Conservation (phyloP, 495 filamentous ascomycete genomes). For the Cudoniella acicularis region DNA sequence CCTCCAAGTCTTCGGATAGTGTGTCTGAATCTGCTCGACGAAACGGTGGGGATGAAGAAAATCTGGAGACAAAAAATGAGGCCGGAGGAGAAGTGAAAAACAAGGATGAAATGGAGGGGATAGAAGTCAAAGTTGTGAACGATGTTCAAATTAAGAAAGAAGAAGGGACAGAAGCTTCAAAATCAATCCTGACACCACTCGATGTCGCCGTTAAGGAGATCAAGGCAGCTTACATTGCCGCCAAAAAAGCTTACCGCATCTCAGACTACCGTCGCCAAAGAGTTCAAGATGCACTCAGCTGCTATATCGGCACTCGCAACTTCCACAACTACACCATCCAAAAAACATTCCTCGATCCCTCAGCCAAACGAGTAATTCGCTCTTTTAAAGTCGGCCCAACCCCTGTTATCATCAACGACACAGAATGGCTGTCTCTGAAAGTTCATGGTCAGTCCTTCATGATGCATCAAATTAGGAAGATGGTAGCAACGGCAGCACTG, state of each 20-base stretch:
- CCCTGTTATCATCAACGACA: slow-evolving; percentile 81
- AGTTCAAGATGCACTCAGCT: slow-evolving; percentile 65
- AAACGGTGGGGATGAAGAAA: too few relatives aligned
- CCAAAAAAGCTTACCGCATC: slow-evolving; percentile 79
- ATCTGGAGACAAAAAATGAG: not conserved
- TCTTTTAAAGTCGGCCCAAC: slow-evolving; percentile 70
- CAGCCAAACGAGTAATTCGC: slow-evolving; percentile 82
- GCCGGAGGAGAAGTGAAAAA: too few relatives aligned
- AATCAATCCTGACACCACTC: slow-evolving; percentile 38
- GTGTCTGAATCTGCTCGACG: too few relatives aligned
- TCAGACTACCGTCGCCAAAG: slow-evolving; percentile 63
- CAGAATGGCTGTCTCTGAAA: slow-evolving; percentile 91
- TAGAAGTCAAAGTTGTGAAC: slow-evolving; percentile 7
- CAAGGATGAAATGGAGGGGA: not conserved
- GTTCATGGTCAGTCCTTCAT: slow-evolving; percentile 98
- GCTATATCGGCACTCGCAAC: slow-evolving; percentile 78
- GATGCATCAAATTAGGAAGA: slow-evolving; percentile 99
- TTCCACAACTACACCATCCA: slow-evolving; percentile 97
- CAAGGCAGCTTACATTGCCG: slow-evolving; percentile 70
- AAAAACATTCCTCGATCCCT: slow-evolving; percentile 73
- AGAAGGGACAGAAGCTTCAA: slow-evolving; percentile 14
- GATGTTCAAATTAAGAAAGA: not conserved
- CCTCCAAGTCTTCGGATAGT: too few relatives aligned
- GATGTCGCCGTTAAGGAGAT: slow-evolving; percentile 67
- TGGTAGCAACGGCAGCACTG: slow-evolving; percentile 90